These are phyloP conservation scores for Phytopythium chamaehyphon DNA, from an alignment of 352 stramenopile genomes.

Conservation along the genomic window DNA sequence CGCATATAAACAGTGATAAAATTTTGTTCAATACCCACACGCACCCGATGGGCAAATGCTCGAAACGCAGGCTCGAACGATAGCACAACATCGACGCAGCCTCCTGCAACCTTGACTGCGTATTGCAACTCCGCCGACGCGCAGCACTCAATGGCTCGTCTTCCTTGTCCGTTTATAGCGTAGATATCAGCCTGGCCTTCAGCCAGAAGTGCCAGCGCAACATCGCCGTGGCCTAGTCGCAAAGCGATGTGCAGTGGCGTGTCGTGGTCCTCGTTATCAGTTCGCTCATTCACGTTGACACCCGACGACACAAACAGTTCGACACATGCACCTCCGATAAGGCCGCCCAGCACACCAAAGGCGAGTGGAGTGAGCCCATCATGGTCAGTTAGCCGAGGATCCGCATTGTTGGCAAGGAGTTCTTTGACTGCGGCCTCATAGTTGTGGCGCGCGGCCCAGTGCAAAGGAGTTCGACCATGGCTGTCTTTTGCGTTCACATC, in stretches of 20 bases:
- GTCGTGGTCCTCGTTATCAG: constrained; percentile 50
- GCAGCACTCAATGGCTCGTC: constrained; percentile 67
- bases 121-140: constrained; percentile 72
- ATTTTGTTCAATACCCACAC: constrained; percentile 64
- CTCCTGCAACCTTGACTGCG: constrained; percentile 63
- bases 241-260: constrained; percentile 73
- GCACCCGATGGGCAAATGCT: constrained; percentile 53
- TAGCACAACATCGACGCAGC: constrained; percentile 72
- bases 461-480: constrained; percentile 52
- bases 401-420: constrained; percentile 43
- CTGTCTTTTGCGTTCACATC: constrained; percentile 64
- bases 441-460: constrained; percentile 78
- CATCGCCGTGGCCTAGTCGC: constrained; percentile 48
- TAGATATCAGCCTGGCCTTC: constrained; percentile 52
- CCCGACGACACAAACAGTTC: constrained; percentile 49
- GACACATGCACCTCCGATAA: constrained; percentile 41
- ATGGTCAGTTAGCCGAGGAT: constrained; percentile 48
- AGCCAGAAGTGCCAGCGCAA: constrained; percentile 58
- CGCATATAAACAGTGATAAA: constrained; percentile 77
- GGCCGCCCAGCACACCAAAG: constrained; percentile 53
- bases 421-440: constrained; percentile 47
- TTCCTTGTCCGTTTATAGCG: constrained; percentile 43
- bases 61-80: constrained; percentile 71
- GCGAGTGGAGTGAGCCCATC: constrained; percentile 63
- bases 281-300: constrained; percentile 40